A percentile compares a stretch with the other conserved stretches of the same genome.
phyloP scores from a whole-genome alignment of 331 rosid species.

The Malus hybrid region DNA sequence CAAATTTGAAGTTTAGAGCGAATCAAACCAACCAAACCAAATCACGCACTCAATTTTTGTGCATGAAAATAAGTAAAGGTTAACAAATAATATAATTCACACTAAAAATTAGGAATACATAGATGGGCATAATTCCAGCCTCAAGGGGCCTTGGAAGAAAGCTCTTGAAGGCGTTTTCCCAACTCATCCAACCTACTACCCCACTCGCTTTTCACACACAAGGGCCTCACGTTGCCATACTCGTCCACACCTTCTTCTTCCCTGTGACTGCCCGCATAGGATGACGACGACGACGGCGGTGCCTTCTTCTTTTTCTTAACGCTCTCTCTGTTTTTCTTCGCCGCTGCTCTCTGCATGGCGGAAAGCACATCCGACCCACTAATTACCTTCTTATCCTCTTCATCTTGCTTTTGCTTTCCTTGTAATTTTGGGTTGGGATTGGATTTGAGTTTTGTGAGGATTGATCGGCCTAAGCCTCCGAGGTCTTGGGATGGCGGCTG shows the following conservation, averaged over 20 bases:
- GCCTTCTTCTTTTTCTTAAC: constrained; percentile 14
- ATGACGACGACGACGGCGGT: constrained; percentile 13
- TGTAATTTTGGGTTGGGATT: constrained; percentile 7
- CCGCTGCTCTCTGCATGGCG: constrained; percentile 61
- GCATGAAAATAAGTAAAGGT: too few species aligned
- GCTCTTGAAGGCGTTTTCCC: constrained; percentile 50
- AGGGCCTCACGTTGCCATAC: constrained; percentile 32
- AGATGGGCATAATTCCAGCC: background rate
- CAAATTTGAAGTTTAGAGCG: too few species aligned
- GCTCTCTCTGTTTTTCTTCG: constrained; percentile 18
- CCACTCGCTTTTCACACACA: constrained; percentile 45
- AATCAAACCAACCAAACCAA: too few species aligned
- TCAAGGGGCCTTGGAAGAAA: constrained; percentile 45
- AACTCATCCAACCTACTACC: constrained; percentile 38
- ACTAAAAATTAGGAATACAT: background rate
- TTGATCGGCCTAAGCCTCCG: constrained; percentile 27
- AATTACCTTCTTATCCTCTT: constrained; percentile 22
- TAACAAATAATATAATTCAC: background rate
- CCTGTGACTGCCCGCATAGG: constrained; percentile 9
- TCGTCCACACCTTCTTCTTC: constrained; percentile 19
- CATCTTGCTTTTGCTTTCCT: constrained; percentile 7
- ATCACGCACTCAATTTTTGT: too few species aligned
- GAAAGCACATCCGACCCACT: constrained; percentile 67
- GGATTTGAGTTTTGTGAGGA: constrained; percentile 15
- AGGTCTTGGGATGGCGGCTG: constrained; percentile 2